Conservation (phyloP, 1,139 yeast species). For the Lodderomyces oxycetoniae region DNA sequence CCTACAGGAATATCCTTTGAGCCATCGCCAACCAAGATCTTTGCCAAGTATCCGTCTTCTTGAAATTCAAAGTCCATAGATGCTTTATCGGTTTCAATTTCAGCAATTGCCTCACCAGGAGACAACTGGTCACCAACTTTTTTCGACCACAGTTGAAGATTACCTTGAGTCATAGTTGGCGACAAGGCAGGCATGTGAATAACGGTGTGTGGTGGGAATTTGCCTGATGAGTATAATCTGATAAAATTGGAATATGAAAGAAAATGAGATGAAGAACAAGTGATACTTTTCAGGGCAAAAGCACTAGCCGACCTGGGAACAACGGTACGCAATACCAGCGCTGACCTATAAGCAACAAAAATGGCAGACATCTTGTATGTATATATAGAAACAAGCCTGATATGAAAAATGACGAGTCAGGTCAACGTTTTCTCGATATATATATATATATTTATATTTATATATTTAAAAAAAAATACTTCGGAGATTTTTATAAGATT, state of each 20-base stretch:
- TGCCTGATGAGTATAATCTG: constrained; percentile 42
- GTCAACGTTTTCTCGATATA: no score
- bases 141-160: constrained; percentile 84
- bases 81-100: constrained; percentile 97
- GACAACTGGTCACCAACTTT: constrained; percentile 77
- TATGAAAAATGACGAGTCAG: no score
- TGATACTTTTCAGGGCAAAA: no score
- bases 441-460: not conserved
- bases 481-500: no score
- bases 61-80: constrained; percentile 99
- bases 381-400: constrained; percentile 2
- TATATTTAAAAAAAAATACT: no score
- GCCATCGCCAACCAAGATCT: constrained; percentile 81
- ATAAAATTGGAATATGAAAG: no score
- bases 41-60: constrained; percentile 95
- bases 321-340: constrained; percentile 25
- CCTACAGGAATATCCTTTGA: constrained; percentile 89
- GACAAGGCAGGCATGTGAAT: constrained; percentile 91
- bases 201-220: constrained; percentile 64
- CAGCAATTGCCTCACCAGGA: constrained; percentile 95
- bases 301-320: no score
- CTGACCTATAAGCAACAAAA: constrained; percentile 30
- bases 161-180: constrained; percentile 98
- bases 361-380: constrained; percentile 27
- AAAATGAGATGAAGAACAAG: no score